Evolutionary conservation across 306 rosid species (phyloP).

Genomic region (Prosopis cineraria): DNA sequence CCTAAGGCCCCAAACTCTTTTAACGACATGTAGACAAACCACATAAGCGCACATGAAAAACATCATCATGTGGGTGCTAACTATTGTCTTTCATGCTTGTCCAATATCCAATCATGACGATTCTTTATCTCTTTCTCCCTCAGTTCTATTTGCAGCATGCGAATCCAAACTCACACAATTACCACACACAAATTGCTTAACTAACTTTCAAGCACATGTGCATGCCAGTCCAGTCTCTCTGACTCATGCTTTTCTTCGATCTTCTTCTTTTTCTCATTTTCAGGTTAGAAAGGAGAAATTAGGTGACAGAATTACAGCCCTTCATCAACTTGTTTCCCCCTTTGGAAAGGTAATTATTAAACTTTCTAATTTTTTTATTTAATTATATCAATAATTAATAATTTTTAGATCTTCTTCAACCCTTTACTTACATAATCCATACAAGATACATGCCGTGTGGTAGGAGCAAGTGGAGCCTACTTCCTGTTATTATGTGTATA

Average conservation of each 20-base stretch:
- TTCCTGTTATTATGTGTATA: too few species aligned
- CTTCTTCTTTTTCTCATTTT: conserved; percentile 8
- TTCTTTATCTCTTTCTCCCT: conserved; percentile 40
- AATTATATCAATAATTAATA: neutral
- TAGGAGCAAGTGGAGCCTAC: too few species aligned
- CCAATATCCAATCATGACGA: conserved; percentile 47
- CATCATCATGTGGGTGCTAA: conserved; percentile 41
- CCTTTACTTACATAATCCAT: too few species aligned
- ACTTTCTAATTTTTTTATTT: neutral
- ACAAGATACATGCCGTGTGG: neutral
- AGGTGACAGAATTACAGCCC: conserved; percentile 86
- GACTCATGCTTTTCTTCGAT: neutral
- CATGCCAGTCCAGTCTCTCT: conserved; percentile 4
- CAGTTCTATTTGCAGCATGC: conserved; percentile 30
- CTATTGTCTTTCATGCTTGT: conserved; percentile 67
- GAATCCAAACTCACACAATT: conserved; percentile 26
- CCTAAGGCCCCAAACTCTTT: conserved; percentile 3
- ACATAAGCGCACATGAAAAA: conserved; percentile 27
- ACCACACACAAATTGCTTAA: conserved; percentile 15
- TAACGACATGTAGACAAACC: conserved; percentile 5
- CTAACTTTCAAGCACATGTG: conserved; percentile 31
- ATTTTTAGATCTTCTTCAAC: neutral
- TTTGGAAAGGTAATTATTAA: conserved; percentile 67
- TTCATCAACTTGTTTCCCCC: conserved; percentile 87
- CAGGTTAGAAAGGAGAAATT: conserved; percentile 89